Evolutionary conservation across 1,284 basidiomycete genomes (phyloP).

Genomic region (Austropuccinia psidii): DNA sequence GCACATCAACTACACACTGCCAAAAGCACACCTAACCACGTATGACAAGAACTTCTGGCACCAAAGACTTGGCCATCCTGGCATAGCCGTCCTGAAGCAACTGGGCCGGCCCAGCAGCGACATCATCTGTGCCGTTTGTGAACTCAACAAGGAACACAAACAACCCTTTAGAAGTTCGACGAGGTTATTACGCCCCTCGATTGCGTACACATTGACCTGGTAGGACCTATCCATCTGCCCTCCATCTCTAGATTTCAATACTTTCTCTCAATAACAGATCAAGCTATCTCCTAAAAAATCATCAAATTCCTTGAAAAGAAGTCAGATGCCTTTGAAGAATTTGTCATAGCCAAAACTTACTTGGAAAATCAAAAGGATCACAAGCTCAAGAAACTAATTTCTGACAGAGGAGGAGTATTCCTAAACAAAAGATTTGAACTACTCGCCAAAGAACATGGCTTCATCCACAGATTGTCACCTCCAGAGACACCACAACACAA

Average conservation of each 20-base stretch:
- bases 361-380: background rate
- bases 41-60: too few species aligned
- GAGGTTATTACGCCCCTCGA: background rate
- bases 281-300: background rate
- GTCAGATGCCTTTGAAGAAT: background rate
- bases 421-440: background rate
- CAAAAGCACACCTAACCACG: too few species aligned
- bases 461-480: background rate
- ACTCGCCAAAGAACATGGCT: background rate
- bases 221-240: background rate
- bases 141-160: background rate
- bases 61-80: background rate
- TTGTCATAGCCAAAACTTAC: background rate
- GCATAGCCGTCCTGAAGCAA: background rate
- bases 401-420: too few species aligned
- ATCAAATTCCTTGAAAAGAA: background rate
- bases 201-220: background rate
- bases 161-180: background rate
- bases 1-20: too few species aligned
- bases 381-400: background rate
- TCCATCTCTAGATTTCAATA: background rate
- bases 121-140: background rate
- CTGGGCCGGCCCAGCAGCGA: background rate
- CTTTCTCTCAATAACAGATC: background rate
- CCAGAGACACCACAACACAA: conserved; percentile 1